Evolutionary conservation across 108 stramenopile species (phyloP), one percentile per base, ranked within the genome.

Genomic region (Seminavis robusta): DNA sequence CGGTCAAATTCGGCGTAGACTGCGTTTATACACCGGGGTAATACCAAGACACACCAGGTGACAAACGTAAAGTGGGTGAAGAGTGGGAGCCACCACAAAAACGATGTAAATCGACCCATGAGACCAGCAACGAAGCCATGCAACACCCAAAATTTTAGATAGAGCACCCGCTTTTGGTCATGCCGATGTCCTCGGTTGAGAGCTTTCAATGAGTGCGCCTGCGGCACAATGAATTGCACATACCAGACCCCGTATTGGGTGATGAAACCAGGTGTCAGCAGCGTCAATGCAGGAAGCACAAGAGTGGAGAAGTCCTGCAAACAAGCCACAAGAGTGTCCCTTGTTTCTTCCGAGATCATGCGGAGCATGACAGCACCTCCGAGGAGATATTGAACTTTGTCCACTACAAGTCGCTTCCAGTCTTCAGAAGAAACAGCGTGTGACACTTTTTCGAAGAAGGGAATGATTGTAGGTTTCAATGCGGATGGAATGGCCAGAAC

Each of bases 41-140:
- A 51, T 44, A 78, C 80, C 29, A 84, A 37, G 42, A 80, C 69
- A 30, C 76, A 69, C 84, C 82, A 92, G 26, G 77, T 46, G 24
- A 83, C 28, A 58, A 84, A 86, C 7, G 59, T 82, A 31, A 44
- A 50, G 55, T 88, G 86, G 20, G 80, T 77, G 16, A 84, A 88
- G 36, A 92, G 70, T 24, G 90, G 90, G 16, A 92, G 65, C 86
- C 86, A 92, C 61, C 80, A 83, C 17, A 92, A 52, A 0, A 92
- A 15, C 0, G 69, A 48, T n/a, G 71, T 49, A 13, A 84, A 69
- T 24, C 59, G 77, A 4, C 52, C 33, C 52, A 88, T 44, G 7
- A 84, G 9, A 17, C 63, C 56, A 11, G 73, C 57, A 26, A 82
- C 23, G 27, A 66, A 21, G 8, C 68, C 79, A 49, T 88, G 71